Evolutionary conservation across 768 basidiomycete species (phyloP).

Genomic region (Phylloporus sp.): DNA sequence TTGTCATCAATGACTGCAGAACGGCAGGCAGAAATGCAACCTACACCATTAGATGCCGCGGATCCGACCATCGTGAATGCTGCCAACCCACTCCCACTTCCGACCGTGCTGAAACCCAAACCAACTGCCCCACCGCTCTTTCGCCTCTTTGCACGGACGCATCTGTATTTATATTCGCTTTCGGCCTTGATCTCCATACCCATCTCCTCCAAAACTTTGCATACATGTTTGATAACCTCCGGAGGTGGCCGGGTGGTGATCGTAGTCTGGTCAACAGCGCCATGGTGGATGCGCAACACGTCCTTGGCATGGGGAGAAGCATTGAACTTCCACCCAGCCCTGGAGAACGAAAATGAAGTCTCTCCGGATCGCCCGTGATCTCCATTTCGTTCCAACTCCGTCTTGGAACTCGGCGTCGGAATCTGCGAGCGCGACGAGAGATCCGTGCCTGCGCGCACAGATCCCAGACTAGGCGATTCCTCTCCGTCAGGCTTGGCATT

Average conservation of each 20-base stretch:
- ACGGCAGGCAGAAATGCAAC: constrained; percentile 28
- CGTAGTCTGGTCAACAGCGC: constrained; percentile 85
- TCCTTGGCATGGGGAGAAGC: constrained; percentile 36
- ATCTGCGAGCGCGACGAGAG: constrained; percentile 28
- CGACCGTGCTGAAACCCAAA: constrained; percentile 39
- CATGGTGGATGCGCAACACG: constrained; percentile 78
- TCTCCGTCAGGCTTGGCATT: constrained; percentile 36
- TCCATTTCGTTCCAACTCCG: constrained; percentile 18
- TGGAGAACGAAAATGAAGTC: constrained; percentile 35
- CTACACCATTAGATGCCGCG: constrained; percentile 81
- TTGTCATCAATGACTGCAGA: constrained; percentile 5
- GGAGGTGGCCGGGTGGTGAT: constrained; percentile 81
- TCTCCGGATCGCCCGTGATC: constrained; percentile 26
- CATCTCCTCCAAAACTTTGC: constrained; percentile 77
- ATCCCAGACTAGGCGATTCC: constrained; percentile 10
- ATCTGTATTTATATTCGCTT: constrained; percentile 86
- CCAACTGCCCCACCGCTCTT: constrained; percentile 46
- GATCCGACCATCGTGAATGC: constrained; percentile 76
- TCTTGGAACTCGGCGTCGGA: constrained; percentile 26
- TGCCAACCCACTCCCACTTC: constrained; percentile 47
- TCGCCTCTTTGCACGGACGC: constrained; percentile 71
- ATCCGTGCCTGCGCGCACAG: constrained; percentile 19
- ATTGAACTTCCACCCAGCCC: constrained; percentile 32
- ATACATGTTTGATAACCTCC: constrained; percentile 84
- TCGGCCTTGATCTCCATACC: constrained; percentile 86